These are phyloP conservation scores for Austroboletus festivus DNA, from an alignment of 768 basidiomycete genomes.

Conservation along the genomic window DNA sequence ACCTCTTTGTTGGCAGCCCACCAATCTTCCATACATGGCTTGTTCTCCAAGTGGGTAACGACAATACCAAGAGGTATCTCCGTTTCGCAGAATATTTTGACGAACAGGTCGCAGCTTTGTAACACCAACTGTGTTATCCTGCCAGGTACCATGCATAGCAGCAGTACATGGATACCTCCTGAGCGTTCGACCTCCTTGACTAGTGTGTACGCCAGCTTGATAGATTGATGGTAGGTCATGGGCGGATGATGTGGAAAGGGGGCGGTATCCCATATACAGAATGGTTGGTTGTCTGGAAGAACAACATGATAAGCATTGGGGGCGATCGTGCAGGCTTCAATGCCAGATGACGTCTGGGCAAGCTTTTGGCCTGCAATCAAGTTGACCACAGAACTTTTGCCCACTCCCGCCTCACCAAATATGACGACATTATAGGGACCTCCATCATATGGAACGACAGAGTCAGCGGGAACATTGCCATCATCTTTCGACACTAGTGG, in stretches of 20 bases:
- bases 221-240: constrained; percentile 20
- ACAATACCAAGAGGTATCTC: constrained; percentile 38
- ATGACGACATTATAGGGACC: constrained; percentile 22
- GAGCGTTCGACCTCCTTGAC: constrained; percentile 30
- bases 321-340: constrained; percentile 35
- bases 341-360: constrained; percentile 32
- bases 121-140: constrained; percentile 35
- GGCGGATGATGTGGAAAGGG: constrained; percentile 25
- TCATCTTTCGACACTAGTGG: no score
- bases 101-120: constrained; percentile 39
- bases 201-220: constrained; percentile 31
- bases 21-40: constrained; percentile 36
- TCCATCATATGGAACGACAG: constrained; percentile 17
- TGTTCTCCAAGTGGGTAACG: constrained; percentile 39
- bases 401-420: constrained; percentile 28
- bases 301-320: constrained; percentile 23
- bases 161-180: constrained; percentile 39
- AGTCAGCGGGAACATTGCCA: no score
- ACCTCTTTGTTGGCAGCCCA: constrained; percentile 33
- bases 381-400: constrained; percentile 44
- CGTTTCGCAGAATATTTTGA: constrained; percentile 37
- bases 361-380: constrained; percentile 29
- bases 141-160: constrained; percentile 39
- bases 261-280: constrained; percentile 31
- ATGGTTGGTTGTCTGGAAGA: constrained; percentile 13